phyloP scores from a whole-genome alignment of 306 rosid species.

The Mimosa pudica region DNA sequence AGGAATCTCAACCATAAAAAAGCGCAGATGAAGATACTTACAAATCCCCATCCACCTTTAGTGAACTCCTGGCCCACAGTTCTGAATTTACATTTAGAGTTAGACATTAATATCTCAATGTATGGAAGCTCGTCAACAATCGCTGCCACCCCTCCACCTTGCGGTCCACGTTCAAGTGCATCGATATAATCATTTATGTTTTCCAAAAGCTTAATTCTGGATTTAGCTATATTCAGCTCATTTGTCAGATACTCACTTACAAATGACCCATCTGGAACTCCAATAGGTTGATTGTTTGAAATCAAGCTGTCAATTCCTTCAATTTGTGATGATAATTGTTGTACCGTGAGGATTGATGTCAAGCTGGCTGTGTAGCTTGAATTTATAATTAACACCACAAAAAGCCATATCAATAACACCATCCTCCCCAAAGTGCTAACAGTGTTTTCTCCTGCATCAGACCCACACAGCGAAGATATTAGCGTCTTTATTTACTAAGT shows the following conservation, averaged over 20 bases:
- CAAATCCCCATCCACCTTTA: constrained; percentile 92
- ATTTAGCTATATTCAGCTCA: constrained; percentile 66
- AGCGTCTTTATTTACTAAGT: constrained; percentile 15
- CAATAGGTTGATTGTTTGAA: constrained; percentile 63
- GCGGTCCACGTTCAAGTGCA: constrained; percentile 67
- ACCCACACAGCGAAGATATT: constrained; percentile 32
- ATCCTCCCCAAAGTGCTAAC: constrained; percentile 74
- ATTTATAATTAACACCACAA: constrained; percentile 85
- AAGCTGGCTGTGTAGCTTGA: constrained; percentile 95
- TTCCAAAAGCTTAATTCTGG: constrained; percentile 64
- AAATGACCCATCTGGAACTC: constrained; percentile 85
- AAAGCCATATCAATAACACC: constrained; percentile 86
- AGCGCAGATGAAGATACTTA: constrained; percentile 47
- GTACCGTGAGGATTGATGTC: constrained; percentile 88
- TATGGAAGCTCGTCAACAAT: constrained; percentile 90
- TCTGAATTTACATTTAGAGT: constrained; percentile 56
- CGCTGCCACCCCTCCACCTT: constrained; percentile 76
- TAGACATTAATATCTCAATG: constrained; percentile 62
- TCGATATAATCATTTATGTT: constrained; percentile 47
- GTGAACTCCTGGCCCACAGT: constrained; percentile 86
- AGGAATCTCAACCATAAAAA: background rate
- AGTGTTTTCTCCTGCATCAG: constrained; percentile 70
- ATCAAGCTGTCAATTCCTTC: constrained; percentile 78
- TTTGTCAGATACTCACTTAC: constrained; percentile 56
- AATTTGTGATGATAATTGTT: constrained; percentile 68